A percentile compares a stretch with the other conserved stretches of the same genome.
Conservation (phyloP, 345 rosid species). For the Erysimum cheiranthoides region DNA sequence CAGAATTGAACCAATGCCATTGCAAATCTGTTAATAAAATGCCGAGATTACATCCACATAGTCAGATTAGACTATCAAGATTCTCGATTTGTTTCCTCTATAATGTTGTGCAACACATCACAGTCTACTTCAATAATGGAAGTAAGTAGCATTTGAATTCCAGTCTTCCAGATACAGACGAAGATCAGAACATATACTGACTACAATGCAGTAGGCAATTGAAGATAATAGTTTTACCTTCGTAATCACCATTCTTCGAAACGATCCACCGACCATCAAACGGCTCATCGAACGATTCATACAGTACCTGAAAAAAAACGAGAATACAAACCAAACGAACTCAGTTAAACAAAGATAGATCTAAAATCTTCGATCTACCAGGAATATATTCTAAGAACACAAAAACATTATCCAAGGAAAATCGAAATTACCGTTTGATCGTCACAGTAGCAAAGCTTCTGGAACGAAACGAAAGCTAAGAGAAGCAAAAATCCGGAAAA, state of each 20-base stretch:
- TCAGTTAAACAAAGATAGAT: slow-evolving; percentile 12
- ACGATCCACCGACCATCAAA: slow-evolving; percentile 82
- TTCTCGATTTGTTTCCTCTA: slow-evolving; percentile 15
- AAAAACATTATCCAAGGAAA: neutral
- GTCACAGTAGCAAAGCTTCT: slow-evolving; percentile 59
- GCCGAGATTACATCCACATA: neutral
- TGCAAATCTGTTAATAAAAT: neutral
- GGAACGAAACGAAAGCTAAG: slow-evolving; percentile 54
- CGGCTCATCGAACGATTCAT: slow-evolving; percentile 75
- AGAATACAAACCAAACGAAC: slow-evolving; percentile 20
- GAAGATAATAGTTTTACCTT: slow-evolving; percentile 46
- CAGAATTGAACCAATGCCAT: neutral
- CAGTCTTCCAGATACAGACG: neutral
- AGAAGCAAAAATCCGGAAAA: slow-evolving; percentile 54
- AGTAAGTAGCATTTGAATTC: neutral
- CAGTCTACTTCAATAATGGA: neutral
- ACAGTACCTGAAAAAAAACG: slow-evolving; percentile 55
- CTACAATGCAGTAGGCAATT: neutral
- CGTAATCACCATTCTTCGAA: slow-evolving; percentile 68
- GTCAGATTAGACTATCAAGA: slow-evolving; percentile 19
- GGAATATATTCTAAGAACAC: neutral
- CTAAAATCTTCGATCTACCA: slow-evolving; percentile 31
- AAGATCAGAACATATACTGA: neutral
- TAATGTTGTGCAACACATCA: slow-evolving; percentile 2
- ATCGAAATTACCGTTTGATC: slow-evolving; percentile 55